These are phyloP conservation scores for Botrytis medusae DNA, from an alignment of 2,329 filamentous ascomycete genomes.

Conservation along the genomic window DNA sequence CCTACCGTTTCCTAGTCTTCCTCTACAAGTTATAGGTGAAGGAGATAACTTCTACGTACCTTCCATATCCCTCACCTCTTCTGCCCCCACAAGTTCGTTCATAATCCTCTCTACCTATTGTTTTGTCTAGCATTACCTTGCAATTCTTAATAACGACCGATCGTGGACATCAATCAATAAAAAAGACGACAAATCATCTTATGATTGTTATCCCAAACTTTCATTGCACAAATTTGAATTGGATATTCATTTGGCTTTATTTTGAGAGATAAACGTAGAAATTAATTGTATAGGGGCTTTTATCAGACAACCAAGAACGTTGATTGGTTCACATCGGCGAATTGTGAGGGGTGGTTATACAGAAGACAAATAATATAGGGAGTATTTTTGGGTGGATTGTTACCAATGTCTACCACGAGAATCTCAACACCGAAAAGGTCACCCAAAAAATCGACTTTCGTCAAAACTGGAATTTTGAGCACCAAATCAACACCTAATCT, in stretches of 20 bases:
- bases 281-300: background rate
- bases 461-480: slow-evolving; percentile 30
- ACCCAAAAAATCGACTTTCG: slow-evolving; percentile 17
- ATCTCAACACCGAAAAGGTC: slow-evolving; percentile 17
- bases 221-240: background rate
- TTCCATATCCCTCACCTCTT: background rate
- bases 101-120: background rate
- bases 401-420: slow-evolving; percentile 15
- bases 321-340: slow-evolving; percentile 12
- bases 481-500: slow-evolving; percentile 61
- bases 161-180: background rate
- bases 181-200: background rate
- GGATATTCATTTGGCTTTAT: background rate
- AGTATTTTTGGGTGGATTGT: background rate
- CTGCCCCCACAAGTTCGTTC: background rate
- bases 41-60: background rate
- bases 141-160: background rate
- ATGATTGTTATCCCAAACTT: background rate
- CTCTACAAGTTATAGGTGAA: background rate
- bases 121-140: background rate
- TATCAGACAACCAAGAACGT: background rate
- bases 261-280: background rate
- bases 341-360: slow-evolving; percentile 10
- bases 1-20: background rate
- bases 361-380: background rate